These are phyloP conservation scores for Penicillium alfredii DNA, from an alignment of 495 filamentous ascomycete genomes.

Conservation along the genomic window DNA sequence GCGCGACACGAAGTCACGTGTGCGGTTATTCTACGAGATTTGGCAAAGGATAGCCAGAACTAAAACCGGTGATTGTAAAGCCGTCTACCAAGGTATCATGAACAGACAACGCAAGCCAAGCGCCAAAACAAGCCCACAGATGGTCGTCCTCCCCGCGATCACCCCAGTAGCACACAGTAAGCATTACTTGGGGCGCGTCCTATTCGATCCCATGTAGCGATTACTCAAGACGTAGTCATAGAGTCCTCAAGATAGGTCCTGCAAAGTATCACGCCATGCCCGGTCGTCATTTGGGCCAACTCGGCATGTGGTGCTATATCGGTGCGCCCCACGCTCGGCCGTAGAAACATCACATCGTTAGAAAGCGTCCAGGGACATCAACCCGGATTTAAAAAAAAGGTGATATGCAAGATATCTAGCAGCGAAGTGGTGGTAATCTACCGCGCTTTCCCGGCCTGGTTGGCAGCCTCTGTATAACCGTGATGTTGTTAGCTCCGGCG, in stretches of 20 bases:
- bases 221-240: too few species aligned
- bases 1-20: conserved; percentile 40
- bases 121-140: conserved; percentile 4
- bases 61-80: not conserved
- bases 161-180: too few species aligned
- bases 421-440: conserved; percentile 22
- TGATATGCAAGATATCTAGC: conserved; percentile 4
- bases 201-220: too few species aligned
- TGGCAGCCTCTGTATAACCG: conserved; percentile 41
- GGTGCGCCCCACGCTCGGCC: too few species aligned
- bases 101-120: conserved; percentile 1
- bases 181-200: too few species aligned
- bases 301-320: not conserved
- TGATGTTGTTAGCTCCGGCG: conserved; percentile 9
- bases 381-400: conserved; percentile 8
- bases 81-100: conserved; percentile 6
- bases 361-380: conserved; percentile 15
- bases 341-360: conserved; percentile 26
- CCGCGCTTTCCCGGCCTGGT: conserved; percentile 46
- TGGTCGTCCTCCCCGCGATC: too few species aligned
- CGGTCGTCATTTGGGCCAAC: not conserved
- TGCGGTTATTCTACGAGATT: too few species aligned
- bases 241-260: too few species aligned
- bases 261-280: too few species aligned
- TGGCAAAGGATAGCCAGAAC: too few species aligned